Evolutionary conservation across 768 basidiomycete species (phyloP), one percentile per base, ranked within the genome.

Genomic region (Hypholoma sublateritium): DNA sequence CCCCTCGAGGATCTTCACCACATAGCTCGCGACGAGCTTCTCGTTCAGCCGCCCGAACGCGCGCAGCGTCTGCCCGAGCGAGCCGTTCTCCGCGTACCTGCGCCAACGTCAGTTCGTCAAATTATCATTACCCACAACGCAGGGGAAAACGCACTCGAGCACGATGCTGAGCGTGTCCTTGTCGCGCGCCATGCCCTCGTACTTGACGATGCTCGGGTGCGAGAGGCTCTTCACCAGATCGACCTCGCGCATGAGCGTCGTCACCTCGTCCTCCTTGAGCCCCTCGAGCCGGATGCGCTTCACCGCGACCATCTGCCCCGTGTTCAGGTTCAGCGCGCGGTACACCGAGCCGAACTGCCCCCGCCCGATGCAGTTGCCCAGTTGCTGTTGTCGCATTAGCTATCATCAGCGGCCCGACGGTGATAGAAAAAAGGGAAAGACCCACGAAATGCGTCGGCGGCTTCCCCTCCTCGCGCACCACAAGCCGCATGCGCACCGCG

Each of bases 251-350:
- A 96, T 97, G 48, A 98, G 80, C 67, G 93, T 89, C 47, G 81
- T 83, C 17, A 98, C 87, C 67, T 98, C 95, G 17, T 87, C 88
- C 71, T 97, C 95, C 69, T 89, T 89, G 66, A 97, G 77, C 7
- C 94, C 96, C 50, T 92, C 91, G 36, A 98, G 77, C 50, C 89
- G 80, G 64, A 99, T 96, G 28, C 93, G 87, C 75, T 99, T 99
- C 50, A 98, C 93, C n/a, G 96, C 96, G n/a, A 96, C 95, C 85
- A 93, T 96, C 71, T 96, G 92, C 14, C 96, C 96, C 1, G 90
- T 95, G 60, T 89, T 89, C 70, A 98, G 75, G 70, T 99, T 95
- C 56, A 99, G 79, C 12, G 96, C 95, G 13, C 93, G 86, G 70
- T 96, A 98, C 5, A 98, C 96, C 8, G 94, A 85, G 25, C 96